A percentile compares a stretch with the other conserved stretches of the same genome.
Conservation (phyloP, 257 asterid species). For the Nyctanthes arbortristis region DNA sequence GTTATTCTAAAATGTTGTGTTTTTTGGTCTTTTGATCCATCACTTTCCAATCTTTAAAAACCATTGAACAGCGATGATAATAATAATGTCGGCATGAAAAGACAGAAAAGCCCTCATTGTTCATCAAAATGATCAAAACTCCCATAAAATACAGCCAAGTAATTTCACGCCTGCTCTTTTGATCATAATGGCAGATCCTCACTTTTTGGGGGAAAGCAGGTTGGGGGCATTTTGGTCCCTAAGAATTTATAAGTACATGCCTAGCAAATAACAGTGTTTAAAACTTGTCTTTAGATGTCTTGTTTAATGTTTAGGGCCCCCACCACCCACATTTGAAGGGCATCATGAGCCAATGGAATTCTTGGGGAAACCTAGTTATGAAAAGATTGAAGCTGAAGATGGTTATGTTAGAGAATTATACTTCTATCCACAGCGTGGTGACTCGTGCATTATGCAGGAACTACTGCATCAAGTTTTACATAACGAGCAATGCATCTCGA, state of each 20-base stretch:
- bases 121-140: not conserved
- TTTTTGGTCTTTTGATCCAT: slow-evolving; percentile 36
- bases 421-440: too few relatives aligned
- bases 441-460: too few relatives aligned
- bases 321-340: too few relatives aligned
- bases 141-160: slow-evolving; percentile 6
- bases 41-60: slow-evolving; percentile 33
- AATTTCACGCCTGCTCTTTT: slow-evolving; percentile 11
- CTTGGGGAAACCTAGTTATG: too few relatives aligned
- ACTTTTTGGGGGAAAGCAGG: slow-evolving; percentile 21
- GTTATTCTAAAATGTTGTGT: slow-evolving; percentile 29
- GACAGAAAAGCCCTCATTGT: slow-evolving; percentile 26
- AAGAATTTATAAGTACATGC: slow-evolving; percentile 4
- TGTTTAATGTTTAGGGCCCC: not conserved
- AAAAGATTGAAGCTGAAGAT: too few relatives aligned
- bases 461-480: too few relatives aligned
- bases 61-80: slow-evolving; percentile 2
- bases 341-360: too few relatives aligned
- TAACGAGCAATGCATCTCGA: too few relatives aligned
- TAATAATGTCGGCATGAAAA: slow-evolving; percentile 24
- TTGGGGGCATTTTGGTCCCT: slow-evolving; percentile 25
- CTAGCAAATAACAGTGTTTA: not conserved
- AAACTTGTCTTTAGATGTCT: slow-evolving; percentile 21
- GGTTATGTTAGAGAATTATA: too few relatives aligned
- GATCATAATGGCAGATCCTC: slow-evolving; percentile 15